These are phyloP conservation scores for Boletus edulis DNA, from an alignment of 768 basidiomycete species.

Conservation along the genomic window DNA sequence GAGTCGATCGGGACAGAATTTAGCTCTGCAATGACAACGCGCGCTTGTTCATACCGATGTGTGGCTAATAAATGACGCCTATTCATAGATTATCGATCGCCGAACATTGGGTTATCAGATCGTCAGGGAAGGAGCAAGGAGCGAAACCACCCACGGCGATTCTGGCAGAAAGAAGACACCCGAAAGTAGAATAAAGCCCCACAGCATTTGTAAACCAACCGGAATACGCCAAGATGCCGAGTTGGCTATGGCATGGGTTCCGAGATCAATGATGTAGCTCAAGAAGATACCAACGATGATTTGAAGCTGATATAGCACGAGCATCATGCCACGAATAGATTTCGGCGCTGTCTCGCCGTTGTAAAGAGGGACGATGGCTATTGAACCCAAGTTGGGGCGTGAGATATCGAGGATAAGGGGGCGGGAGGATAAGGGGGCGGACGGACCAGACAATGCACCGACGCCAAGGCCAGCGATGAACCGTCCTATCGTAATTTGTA, in stretches of 20 bases:
- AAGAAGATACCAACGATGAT: conserved; percentile 71
- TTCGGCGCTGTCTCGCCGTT: conserved; percentile 80
- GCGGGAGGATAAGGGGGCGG: too few species aligned
- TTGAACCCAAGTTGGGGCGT: background rate
- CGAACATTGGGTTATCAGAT: background rate
- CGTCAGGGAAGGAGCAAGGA: background rate
- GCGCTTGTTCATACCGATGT: conserved; percentile 1
- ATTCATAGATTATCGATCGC: background rate
- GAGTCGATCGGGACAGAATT: conserved; percentile 14
- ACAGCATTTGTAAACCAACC: conserved; percentile 12
- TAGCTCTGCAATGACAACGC: conserved; percentile 12
- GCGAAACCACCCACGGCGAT: conserved; percentile 7
- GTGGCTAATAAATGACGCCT: conserved; percentile 10
- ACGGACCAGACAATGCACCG: conserved; percentile 13
- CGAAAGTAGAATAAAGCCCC: conserved; percentile 12
- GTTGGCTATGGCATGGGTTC: conserved; percentile 8
- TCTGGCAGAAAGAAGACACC: conserved; percentile 14
- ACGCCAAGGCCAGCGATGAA: conserved; percentile 15
- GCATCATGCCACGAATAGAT: conserved; percentile 63
- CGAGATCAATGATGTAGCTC: conserved; percentile 60
- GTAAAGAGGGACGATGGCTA: conserved; percentile 64
- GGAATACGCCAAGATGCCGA: conserved; percentile 16
- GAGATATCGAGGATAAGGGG: background rate
- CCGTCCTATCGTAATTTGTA: conserved; percentile 12
- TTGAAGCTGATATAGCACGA: conserved; percentile 75